These are phyloP conservation scores for Naematelia encephala DNA, from an alignment of 768 basidiomycete species.

Conservation along the genomic window DNA sequence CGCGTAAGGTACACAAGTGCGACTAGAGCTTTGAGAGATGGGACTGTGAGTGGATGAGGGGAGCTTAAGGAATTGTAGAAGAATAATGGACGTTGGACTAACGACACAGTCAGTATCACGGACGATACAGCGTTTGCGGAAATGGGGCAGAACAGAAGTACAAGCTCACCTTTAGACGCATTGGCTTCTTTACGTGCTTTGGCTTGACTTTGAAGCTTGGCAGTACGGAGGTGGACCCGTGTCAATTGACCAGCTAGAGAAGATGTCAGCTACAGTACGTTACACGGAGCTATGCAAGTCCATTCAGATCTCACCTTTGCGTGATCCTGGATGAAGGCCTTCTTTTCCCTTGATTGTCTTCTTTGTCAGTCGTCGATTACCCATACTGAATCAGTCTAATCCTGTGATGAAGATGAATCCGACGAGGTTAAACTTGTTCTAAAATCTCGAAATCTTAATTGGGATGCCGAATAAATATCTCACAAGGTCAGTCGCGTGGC, in stretches of 20 bases:
- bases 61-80: constrained; percentile 47
- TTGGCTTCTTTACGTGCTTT: constrained; percentile 27
- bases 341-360: constrained; percentile 52
- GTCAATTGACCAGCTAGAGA: constrained; percentile 47
- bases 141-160: background rate
- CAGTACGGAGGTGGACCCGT: constrained; percentile 45
- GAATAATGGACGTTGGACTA: constrained; percentile 49
- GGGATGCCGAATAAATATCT: background rate
- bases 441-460: constrained; percentile 2
- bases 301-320: constrained; percentile 37
- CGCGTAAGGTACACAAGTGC: constrained; percentile 45
- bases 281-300: too few relatives aligned
- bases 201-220: constrained; percentile 42
- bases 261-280: background rate
- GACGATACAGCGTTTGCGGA: too few relatives aligned
- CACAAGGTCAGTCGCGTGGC: background rate
- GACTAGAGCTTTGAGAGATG: constrained; percentile 40
- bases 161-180: constrained; percentile 28
- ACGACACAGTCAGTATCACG: too few relatives aligned
- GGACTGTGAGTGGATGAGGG: constrained; percentile 37
- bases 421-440: too few relatives aligned
- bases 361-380: constrained; percentile 45
- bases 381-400: too few relatives aligned
- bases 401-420: too few relatives aligned
- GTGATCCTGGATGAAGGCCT: constrained; percentile 49